phyloP scores from a whole-genome alignment of 2,329 filamentous ascomycete genomes.

The Tolypocladium inflatum region DNA sequence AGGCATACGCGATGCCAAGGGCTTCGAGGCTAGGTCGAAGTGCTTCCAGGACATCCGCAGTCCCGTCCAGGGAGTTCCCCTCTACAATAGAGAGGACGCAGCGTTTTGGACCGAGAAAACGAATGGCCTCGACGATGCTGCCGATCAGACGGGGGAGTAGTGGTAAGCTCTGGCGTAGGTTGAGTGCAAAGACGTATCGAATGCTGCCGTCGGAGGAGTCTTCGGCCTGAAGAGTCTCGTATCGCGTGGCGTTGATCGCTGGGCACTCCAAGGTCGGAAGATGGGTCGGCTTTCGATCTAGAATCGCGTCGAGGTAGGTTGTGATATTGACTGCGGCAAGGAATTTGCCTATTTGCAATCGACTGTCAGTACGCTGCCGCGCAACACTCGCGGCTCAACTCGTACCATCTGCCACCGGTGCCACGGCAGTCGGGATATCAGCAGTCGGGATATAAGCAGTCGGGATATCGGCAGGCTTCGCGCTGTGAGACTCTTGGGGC shows the following conservation, averaged over 20 bases:
- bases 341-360: background rate
- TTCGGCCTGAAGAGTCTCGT: constrained; percentile 10
- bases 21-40: constrained; percentile 28
- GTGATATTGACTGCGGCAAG: constrained; percentile 4
- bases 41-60: constrained; percentile 33
- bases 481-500: background rate
- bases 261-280: constrained; percentile 15
- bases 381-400: background rate
- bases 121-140: constrained; percentile 37
- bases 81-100: constrained; percentile 44
- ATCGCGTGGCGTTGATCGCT: constrained; percentile 6
- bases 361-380: background rate
- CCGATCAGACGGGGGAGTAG: constrained; percentile 36
- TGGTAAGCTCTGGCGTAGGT: constrained; percentile 31
- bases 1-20: constrained; percentile 30
- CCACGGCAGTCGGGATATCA: background rate
- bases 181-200: constrained; percentile 42
- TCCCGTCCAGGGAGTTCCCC: constrained; percentile 41
- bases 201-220: constrained; percentile 1
- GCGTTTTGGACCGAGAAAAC: constrained; percentile 35
- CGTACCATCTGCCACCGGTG: background rate
- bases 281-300: constrained; percentile 9
- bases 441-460: background rate
- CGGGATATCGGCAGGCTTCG: background rate
- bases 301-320: constrained; percentile 15